Conservation (phyloP, 1,284 basidiomycete genomes). For the Cystobasidium slooffiae region DNA sequence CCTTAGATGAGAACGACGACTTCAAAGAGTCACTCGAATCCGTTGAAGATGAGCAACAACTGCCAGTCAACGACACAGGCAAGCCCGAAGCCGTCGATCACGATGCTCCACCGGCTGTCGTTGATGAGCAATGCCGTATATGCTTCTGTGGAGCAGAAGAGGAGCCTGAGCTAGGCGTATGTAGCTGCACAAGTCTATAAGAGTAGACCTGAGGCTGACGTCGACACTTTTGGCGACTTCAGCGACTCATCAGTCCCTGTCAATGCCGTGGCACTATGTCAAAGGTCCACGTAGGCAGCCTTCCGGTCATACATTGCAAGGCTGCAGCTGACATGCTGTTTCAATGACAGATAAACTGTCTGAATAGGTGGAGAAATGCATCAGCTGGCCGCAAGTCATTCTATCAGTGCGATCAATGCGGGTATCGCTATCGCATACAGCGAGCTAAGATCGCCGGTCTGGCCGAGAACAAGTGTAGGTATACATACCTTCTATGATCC, state of each 20-base stretch:
- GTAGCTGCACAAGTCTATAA: not conserved
- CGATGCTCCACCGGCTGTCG: slow-evolving; percentile 1
- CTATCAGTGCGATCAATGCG: slow-evolving; percentile 43
- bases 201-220: not conserved
- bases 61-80: not conserved
- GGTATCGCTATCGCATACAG: slow-evolving; percentile 37
- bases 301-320: not conserved
- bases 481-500: not conserved
- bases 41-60: not conserved
- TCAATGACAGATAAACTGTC: slow-evolving; percentile 14
- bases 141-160: slow-evolving; percentile 40
- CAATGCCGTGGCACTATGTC: slow-evolving; percentile 35
- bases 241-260: slow-evolving; percentile 42
- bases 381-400: slow-evolving; percentile 24
- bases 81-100: slow-evolving; percentile 6
- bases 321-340: not conserved
- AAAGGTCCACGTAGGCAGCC: slow-evolving; percentile 36
- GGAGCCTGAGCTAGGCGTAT: slow-evolving; percentile 33
- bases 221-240: not conserved
- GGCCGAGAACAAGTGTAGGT: slow-evolving; percentile 37
- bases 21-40: not conserved
- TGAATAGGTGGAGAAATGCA: slow-evolving; percentile 33
- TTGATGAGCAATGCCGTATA: slow-evolving; percentile 35
- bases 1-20: not conserved
- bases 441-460: slow-evolving; percentile 44